These are phyloP conservation scores for Epicoccum sorghinum DNA, from an alignment of 2,329 filamentous ascomycete genomes.

Conservation along the genomic window DNA sequence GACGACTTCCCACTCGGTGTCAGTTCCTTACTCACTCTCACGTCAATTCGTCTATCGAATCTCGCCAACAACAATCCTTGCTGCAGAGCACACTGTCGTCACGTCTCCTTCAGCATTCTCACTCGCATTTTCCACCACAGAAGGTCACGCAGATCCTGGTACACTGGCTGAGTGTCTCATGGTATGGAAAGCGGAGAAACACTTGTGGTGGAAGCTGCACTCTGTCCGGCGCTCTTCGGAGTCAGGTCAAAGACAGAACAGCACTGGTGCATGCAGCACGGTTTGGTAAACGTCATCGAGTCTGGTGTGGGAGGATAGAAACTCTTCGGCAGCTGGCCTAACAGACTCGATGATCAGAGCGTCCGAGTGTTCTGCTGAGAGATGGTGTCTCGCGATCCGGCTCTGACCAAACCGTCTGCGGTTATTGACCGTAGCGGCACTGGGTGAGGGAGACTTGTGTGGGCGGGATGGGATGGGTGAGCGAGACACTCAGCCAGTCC, in stretches of 20 bases:
- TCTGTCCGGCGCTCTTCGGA: too few relatives aligned
- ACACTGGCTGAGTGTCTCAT: conserved; percentile 7
- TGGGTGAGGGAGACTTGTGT: conserved; percentile 2
- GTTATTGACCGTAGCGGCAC: conserved; percentile 8
- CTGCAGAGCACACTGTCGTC: too few relatives aligned
- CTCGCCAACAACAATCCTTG: too few relatives aligned
- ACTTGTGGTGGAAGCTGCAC: not conserved
- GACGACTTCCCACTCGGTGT: too few relatives aligned
- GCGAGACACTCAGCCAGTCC: conserved; percentile 2
- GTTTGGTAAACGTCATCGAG: too few relatives aligned
- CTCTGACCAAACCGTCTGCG: conserved; percentile 8
- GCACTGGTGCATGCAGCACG: too few relatives aligned
- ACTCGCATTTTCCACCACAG: too few relatives aligned
- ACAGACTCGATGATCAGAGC: not conserved
- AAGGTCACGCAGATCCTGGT: not conserved
- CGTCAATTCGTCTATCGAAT: not conserved
- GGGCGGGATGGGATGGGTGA: conserved; percentile 1
- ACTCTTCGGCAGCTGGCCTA: not conserved
- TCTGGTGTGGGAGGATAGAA: too few relatives aligned
- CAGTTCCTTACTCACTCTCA: not conserved
- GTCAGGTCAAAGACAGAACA: too few relatives aligned
- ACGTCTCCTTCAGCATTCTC: too few relatives aligned
- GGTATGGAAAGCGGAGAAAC: conserved; percentile 11
- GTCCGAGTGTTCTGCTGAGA: conserved; percentile 3
- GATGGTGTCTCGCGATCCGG: conserved; percentile 1